Conservation (phyloP, 306 rosid genomes). For the Urtica urens region DNA sequence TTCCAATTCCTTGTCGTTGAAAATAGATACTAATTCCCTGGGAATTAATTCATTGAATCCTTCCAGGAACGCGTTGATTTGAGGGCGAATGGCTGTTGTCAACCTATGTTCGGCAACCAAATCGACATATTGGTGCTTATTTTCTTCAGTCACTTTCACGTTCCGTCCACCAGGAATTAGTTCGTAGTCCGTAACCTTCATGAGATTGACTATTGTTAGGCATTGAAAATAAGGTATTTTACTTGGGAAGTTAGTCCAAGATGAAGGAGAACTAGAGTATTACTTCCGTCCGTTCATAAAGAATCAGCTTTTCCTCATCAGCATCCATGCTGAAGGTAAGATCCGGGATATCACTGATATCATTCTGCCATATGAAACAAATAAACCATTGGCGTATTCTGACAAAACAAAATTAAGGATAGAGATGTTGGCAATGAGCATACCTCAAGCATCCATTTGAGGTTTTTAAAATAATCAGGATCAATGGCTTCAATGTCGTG, state of each 20-base stretch:
- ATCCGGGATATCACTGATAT: constrained; percentile 64
- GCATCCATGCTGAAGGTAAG: constrained; percentile 99
- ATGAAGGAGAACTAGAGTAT: constrained; percentile 3
- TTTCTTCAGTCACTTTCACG: constrained; percentile 90
- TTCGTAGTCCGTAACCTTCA: constrained; percentile 90
- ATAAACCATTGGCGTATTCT: not conserved
- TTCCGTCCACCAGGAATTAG: constrained; percentile 91
- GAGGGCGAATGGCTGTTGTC: constrained; percentile 95
- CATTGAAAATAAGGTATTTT: not conserved
- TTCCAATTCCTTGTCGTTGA: constrained; percentile 88
- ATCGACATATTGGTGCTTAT: constrained; percentile 86
- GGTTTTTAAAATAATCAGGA: constrained; percentile 76
- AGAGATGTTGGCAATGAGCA: constrained; percentile 8
- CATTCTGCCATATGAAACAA: constrained; percentile 39
- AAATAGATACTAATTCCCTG: constrained; percentile 69
- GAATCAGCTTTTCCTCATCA: constrained; percentile 84
- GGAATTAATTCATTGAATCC: constrained; percentile 69
- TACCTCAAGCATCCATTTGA: constrained; percentile 98
- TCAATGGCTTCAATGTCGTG: constrained; percentile 98
- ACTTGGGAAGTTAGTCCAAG: not conserved
- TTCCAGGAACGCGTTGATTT: constrained; percentile 80
- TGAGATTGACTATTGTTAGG: constrained; percentile 13
- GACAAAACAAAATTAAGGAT: not conserved
- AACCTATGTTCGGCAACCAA: constrained; percentile 83
- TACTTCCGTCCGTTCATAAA: constrained; percentile 87